A percentile compares a stretch with the other conserved stretches of the same genome.
These are phyloP conservation scores for Pleurotus sapidus DNA, from an alignment of 768 basidiomycete genomes.

Conservation along the genomic window DNA sequence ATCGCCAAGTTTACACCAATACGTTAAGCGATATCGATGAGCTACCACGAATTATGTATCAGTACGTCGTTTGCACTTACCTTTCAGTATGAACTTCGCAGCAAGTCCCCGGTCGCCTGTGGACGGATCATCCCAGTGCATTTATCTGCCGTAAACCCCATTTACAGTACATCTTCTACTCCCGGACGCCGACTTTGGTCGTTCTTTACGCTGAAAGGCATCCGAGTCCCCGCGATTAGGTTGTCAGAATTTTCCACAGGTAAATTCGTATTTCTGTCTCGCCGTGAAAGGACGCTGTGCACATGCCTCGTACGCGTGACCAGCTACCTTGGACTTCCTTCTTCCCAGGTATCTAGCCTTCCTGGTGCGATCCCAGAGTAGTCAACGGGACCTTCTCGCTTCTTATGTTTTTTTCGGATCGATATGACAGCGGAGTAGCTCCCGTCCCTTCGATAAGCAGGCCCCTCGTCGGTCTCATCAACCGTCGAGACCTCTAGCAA, in stretches of 20 bases:
- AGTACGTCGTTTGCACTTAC: not conserved
- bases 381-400: not conserved
- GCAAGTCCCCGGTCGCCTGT: not conserved
- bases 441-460: not conserved
- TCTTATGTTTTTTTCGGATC: not conserved
- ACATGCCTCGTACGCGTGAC: slow-evolving; percentile 4
- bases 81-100: not conserved
- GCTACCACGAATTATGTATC: not conserved
- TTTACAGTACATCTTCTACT: not conserved
- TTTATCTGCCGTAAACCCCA: not conserved
- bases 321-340: not conserved
- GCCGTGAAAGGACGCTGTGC: not conserved
- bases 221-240: not conserved
- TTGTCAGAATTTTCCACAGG: not conserved
- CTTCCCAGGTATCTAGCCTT: not conserved
- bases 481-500: no score
- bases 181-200: not conserved
- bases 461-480: not conserved
- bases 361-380: not conserved
- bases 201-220: not conserved
- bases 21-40: not conserved
- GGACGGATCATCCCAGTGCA: not conserved
- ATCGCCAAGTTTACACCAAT: not conserved
- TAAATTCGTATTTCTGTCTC: not conserved
- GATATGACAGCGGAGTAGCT: not conserved